phyloP scores from a whole-genome alignment of 2,329 filamentous ascomycete species.

The Epichloe scottii region DNA sequence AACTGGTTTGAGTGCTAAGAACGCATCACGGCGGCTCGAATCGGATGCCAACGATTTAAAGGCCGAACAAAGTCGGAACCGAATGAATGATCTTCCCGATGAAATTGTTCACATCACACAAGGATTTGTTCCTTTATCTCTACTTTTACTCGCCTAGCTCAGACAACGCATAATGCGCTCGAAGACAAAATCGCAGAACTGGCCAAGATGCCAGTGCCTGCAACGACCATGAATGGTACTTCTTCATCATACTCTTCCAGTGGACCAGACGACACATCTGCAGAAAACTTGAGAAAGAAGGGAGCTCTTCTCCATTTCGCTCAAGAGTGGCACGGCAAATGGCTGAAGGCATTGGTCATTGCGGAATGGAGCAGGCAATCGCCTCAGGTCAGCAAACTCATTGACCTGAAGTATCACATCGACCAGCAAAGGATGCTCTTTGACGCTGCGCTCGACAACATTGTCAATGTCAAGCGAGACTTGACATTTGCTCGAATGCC shows the following conservation, averaged over 20 bases:
- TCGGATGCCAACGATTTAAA: neutral
- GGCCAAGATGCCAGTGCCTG: slow-evolving; percentile 51
- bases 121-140: slow-evolving; percentile 63
- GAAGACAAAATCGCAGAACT: slow-evolving; percentile 57
- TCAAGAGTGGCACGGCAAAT: slow-evolving; percentile 69
- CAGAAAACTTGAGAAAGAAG: slow-evolving; percentile 66
- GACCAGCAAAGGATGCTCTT: slow-evolving; percentile 50
- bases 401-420: slow-evolving; percentile 73
- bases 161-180: slow-evolving; percentile 71
- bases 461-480: slow-evolving; percentile 62
- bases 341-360: slow-evolving; percentile 86
- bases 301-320: slow-evolving; percentile 61
- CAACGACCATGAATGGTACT: slow-evolving; percentile 38
- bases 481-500: slow-evolving; percentile 64
- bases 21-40: slow-evolving; percentile 1
- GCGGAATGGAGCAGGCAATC: slow-evolving; percentile 79
- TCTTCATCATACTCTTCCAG: slow-evolving; percentile 16
- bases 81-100: slow-evolving; percentile 46
- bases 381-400: slow-evolving; percentile 69
- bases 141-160: slow-evolving; percentile 65
- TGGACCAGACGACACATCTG: slow-evolving; percentile 41
- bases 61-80: neutral
- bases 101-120: slow-evolving; percentile 60
- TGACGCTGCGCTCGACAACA: slow-evolving; percentile 43
- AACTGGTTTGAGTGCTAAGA: slow-evolving; percentile 16